A percentile compares a stretch with the other conserved stretches of the same genome.
Conservation (phyloP, 371 early-diverging fungal genomes). For the Mucor piriformis region DNA sequence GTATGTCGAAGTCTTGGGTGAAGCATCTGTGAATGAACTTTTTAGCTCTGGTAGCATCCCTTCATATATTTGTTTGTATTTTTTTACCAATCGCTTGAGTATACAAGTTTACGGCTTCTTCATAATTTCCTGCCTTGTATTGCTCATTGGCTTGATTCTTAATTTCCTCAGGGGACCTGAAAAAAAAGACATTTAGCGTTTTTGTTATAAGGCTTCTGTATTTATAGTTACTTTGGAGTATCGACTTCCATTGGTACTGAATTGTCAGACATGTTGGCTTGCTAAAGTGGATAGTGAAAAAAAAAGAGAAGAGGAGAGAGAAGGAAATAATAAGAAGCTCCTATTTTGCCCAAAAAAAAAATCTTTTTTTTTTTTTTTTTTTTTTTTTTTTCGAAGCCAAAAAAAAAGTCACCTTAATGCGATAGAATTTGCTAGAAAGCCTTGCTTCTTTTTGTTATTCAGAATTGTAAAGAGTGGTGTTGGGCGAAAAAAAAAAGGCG, state of each 20-base stretch:
- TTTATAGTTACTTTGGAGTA: constrained; percentile 18
- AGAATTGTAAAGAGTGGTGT: too few species aligned
- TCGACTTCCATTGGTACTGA: constrained; percentile 28
- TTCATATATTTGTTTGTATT: constrained; percentile 60
- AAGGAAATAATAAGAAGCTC: background rate
- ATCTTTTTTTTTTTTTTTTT: background rate
- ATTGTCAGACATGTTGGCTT: constrained; percentile 19
- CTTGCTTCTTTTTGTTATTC: too few species aligned
- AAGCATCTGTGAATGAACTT: constrained; percentile 41
- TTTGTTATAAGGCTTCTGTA: background rate
- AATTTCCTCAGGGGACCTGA: constrained; percentile 57
- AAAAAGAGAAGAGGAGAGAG: background rate
- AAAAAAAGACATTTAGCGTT: background rate
- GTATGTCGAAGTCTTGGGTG: constrained; percentile 67
- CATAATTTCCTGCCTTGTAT: constrained; percentile 64
- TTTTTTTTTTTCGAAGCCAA: background rate
- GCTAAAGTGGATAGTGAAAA: background rate
- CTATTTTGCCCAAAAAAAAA: background rate
- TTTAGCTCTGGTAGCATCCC: constrained; percentile 64
- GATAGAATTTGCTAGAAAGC: constrained; percentile 16
- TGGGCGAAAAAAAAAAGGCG: too few species aligned
- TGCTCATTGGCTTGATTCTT: constrained; percentile 62
- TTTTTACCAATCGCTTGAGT: constrained; percentile 62
- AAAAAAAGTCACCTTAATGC: constrained; percentile 15
- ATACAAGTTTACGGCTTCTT: constrained; percentile 62